A percentile compares a stretch with the other conserved stretches of the same genome.
Evolutionary conservation across 2,329 filamentous ascomycete species (phyloP).

Genomic region (Dissoconium aciculare): DNA sequence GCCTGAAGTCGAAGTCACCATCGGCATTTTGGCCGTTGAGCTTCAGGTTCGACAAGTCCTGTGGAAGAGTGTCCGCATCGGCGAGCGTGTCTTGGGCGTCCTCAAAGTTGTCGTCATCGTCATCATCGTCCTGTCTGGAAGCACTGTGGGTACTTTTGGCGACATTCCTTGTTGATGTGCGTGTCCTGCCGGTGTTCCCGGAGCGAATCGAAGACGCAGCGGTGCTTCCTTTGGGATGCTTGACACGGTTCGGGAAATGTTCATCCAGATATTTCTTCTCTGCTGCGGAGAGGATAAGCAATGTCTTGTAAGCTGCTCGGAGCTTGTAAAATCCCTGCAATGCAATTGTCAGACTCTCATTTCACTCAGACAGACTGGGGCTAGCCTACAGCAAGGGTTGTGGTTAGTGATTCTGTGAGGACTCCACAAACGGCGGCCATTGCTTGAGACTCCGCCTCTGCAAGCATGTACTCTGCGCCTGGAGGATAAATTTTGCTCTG

Average conservation of each 20-base stretch:
- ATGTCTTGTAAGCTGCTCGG: conserved; percentile 69
- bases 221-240: conserved; percentile 1
- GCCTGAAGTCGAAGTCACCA: conserved; percentile 43
- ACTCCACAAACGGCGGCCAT: conserved; percentile 82
- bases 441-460: conserved; percentile 70
- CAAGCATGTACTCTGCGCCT: conserved; percentile 75
- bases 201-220: not conserved
- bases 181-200: too few relatives aligned
- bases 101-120: conserved; percentile 39
- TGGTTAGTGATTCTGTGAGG: conserved; percentile 78
- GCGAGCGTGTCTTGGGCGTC: conserved; percentile 40
- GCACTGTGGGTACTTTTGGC: not conserved
- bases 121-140: conserved; percentile 20
- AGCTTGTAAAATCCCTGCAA: conserved; percentile 88
- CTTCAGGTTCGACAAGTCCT: conserved; percentile 1
- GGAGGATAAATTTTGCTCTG: conserved; percentile 57
- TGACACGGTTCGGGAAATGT: conserved; percentile 10
- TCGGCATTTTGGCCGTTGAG: conserved; percentile 14
- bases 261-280: conserved; percentile 47
- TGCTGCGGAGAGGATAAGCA: conserved; percentile 63
- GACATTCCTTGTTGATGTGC: conserved; percentile 1
- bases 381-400: too few relatives aligned
- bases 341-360: too few relatives aligned
- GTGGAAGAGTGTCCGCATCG: conserved; percentile 13
- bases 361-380: too few relatives aligned